Percentiles rank a stretch among this genome's conserved stretches.
Evolutionary conservation across 225 moss, liverwort and hornwort genomes (phyloP).

Genomic region (Ulota crispa): DNA sequence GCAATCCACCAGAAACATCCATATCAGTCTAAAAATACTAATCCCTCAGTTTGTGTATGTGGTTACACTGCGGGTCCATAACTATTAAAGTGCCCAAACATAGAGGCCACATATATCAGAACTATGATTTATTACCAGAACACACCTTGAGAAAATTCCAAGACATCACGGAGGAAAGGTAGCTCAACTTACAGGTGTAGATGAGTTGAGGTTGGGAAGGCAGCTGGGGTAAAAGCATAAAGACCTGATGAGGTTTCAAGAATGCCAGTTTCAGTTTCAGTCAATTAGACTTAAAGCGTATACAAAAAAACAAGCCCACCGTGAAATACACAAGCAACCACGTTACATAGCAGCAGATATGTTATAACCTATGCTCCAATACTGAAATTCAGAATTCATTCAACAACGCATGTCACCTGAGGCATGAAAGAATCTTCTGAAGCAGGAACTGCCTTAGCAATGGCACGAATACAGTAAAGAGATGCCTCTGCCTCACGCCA

Average conservation of each 20-base stretch:
- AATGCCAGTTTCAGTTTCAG: slow-evolving; percentile 19
- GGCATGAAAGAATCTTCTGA: slow-evolving; percentile 75
- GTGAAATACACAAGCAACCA: background rate
- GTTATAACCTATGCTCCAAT: background rate
- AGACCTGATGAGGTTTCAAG: slow-evolving; percentile 51
- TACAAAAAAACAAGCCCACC: background rate
- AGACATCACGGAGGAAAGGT: background rate
- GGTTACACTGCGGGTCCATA: background rate
- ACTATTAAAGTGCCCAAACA: background rate
- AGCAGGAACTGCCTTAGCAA: slow-evolving; percentile 83
- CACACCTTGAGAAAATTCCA: background rate
- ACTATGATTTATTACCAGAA: background rate
- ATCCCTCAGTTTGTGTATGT: background rate
- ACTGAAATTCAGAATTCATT: background rate
- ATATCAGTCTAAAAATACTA: slow-evolving; percentile 2
- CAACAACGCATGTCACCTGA: slow-evolving; percentile 52
- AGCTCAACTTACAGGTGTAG: slow-evolving; percentile 77
- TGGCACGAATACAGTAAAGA: slow-evolving; percentile 93
- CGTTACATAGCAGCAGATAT: background rate
- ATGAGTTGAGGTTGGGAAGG: slow-evolving; percentile 81
- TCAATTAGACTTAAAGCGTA: background rate
- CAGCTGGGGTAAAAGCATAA: slow-evolving; percentile 74
- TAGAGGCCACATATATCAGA: background rate
- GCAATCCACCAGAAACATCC: slow-evolving; percentile 20
- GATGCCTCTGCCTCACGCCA: slow-evolving; percentile 91